A percentile compares a stretch with the other conserved stretches of the same genome.
Conservation (phyloP, 371 early-diverging fungal genomes). For the Coemansia sp. region DNA sequence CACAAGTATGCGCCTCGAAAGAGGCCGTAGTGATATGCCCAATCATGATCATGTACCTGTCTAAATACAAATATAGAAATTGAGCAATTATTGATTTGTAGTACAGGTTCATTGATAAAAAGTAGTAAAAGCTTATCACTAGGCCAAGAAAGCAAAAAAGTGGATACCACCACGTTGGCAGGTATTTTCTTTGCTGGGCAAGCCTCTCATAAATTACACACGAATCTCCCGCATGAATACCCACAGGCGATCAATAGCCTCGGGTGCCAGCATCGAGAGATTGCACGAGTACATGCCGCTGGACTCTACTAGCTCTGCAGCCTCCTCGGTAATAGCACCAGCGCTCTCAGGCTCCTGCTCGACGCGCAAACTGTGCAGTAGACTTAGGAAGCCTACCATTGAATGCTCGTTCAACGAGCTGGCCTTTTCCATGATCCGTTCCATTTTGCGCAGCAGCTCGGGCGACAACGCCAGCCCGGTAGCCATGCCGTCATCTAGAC, state of each 20-base stretch:
- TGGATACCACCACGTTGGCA: too few relatives aligned
- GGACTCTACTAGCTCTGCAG: conserved; percentile 20
- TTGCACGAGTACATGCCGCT: conserved; percentile 36
- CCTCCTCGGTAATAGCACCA: conserved; percentile 25
- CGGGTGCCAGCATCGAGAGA: conserved; percentile 22
- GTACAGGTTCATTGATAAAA: not conserved
- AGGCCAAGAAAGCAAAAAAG: not conserved
- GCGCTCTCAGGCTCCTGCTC: conserved; percentile 44
- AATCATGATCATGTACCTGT: not conserved
- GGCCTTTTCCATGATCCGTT: conserved; percentile 30
- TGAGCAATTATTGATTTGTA: not conserved
- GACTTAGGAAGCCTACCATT: conserved; percentile 29
- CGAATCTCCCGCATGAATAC: conserved; percentile 14
- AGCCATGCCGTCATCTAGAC: not conserved
- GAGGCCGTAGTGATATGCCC: not conserved
- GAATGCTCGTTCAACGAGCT: conserved; percentile 15
- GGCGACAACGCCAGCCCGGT: conserved; percentile 10
- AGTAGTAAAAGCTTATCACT: not conserved
- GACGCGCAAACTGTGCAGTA: conserved; percentile 38
- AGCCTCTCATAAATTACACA: conserved; percentile 1
- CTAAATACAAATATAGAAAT: not conserved
- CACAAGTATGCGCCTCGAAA: too few relatives aligned
- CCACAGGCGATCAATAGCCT: conserved; percentile 43
- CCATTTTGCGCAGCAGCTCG: conserved; percentile 16
- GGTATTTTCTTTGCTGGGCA: not conserved